Evolutionary conservation across 495 filamentous ascomycete species (phyloP).

Genomic region (Trichoderma virens): DNA sequence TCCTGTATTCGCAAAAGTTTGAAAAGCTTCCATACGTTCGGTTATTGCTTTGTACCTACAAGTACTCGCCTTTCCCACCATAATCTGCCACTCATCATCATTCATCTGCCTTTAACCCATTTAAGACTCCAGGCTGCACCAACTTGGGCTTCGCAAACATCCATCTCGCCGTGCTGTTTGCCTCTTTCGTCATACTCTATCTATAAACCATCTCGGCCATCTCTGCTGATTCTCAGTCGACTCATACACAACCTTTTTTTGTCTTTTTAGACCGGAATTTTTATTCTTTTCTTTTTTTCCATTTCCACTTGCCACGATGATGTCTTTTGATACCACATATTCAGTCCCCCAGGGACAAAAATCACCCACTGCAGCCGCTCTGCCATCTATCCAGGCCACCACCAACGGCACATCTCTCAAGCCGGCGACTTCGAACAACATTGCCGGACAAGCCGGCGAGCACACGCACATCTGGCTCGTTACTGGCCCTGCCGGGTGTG

Average conservation of each 20-base stretch:
- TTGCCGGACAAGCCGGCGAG: conserved; percentile 13
- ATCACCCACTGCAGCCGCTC: neutral
- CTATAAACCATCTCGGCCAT: neutral
- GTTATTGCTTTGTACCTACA: no score
- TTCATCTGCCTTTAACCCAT: no score
- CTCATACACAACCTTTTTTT: no score
- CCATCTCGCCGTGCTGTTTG: no score
- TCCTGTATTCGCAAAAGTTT: no score
- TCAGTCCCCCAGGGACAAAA: neutral
- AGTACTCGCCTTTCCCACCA: no score
- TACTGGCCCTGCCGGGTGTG: conserved; percentile 94
- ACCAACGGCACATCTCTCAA: neutral
- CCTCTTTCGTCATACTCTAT: neutral
- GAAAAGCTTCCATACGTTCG: no score
- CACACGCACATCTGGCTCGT: conserved; percentile 92
- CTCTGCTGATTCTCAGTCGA: no score
- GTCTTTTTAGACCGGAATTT: no score
- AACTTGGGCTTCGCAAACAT: no score
- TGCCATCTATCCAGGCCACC: neutral
- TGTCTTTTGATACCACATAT: conserved; percentile 2
- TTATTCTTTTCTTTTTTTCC: neutral
- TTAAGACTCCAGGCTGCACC: no score
- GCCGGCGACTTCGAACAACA: neutral
- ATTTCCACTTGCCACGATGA: neutral
- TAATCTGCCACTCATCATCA: no score